Base-by-base conservation (phyloP, 176 grass and related monocot genomes). In the Oryza officinalis region DNA sequence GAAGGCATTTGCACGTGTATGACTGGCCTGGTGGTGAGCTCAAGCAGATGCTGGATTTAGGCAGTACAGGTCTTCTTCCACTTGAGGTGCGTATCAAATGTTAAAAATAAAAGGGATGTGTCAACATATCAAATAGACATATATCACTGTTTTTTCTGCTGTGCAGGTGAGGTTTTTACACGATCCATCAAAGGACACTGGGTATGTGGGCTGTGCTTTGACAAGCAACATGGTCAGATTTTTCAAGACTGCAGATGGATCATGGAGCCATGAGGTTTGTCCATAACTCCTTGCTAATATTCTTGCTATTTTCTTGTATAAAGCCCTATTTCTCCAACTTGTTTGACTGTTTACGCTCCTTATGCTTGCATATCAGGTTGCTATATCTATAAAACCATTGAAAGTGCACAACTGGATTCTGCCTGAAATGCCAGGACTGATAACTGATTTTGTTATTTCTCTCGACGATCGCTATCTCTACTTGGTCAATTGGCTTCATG, bases 401-500 rank as follows among this genome's bases (percentile, higher is more conserved):
- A 98, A 95, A 60, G 96, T 94, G 83, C 83, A 65, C 20, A 98
- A 95, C 87, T 95, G 96, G 93, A 94, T 98, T 66, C 72, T 95
- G 2, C 93, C 89, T 57, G 87, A 98, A 98, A 96, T 98, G 96
- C 96, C 93, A 31, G 93, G 93, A 81, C 80, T 98, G 89, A 96
- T 98, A 74, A 99, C 89, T 44, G 96, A 98, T 81, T 98, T 98
- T 2, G 87, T 99, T 46, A 0, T 99, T 67, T 99, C 96, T 10
- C 91, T 99, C 2, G 96, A 99, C 30, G 96, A 98, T 10, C 89
- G 89, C 26, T 98, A 87, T 76, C 85, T 96, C 17, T 98, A 98
- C 83, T 90, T 94, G 77, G 93, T 94, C 40, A 95, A 98, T 50
- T 98, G 96, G 96, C 91, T 98, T 66, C 96, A 98, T 74, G 96